Evolutionary conservation across 805 yeast species (phyloP), one percentile per base, ranked within the genome.

Genomic region (Candida tibetensis): DNA sequence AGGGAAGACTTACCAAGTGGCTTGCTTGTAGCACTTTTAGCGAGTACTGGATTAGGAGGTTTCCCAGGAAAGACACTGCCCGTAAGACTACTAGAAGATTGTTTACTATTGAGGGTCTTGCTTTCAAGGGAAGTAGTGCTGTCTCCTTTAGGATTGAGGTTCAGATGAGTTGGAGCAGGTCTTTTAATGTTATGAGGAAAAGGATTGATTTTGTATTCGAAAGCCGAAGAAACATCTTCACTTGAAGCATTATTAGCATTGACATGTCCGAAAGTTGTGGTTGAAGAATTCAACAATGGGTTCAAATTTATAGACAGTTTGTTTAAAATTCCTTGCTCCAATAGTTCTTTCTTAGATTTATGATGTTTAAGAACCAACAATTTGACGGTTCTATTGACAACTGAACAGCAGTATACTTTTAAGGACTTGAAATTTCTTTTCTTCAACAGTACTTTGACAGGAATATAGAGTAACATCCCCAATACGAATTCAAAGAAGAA

Each of bases 391-490:
- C 71, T 68, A 53, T 81, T 81, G 36, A 82, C 79, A 22, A 77
- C 68, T 8, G 66, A 51, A 54, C 82, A 79, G 51, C 85, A 82
- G 57, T 73, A 82, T 44, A 77, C 78, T 47, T 77, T 81, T 39
- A 83, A 58, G 9, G 77, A 67, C 33, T 66, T 70, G 37, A 54
- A 62, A 3, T 63, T 65, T 30, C 60, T 54, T 21, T 49, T 44
- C 27, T 71, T 57, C 9, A 72, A 53, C 43, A 66, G 72, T 37
- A 71, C 65, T 46, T 69, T 71, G 2, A 82, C 72, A 3, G 81
- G 83, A 10, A 76, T 47, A 32, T 71, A 70, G 41, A 72, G 66
- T 2, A 78, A 26, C 45, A 81, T 44, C 1, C 87, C 90, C 38
- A 78, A 51, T 17, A 67, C 47, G 40, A 84, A 74, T 53, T 71